These are phyloP conservation scores for Diplosphaera chodatii DNA, from an alignment of 139 green algal species.

Conservation along the genomic window DNA sequence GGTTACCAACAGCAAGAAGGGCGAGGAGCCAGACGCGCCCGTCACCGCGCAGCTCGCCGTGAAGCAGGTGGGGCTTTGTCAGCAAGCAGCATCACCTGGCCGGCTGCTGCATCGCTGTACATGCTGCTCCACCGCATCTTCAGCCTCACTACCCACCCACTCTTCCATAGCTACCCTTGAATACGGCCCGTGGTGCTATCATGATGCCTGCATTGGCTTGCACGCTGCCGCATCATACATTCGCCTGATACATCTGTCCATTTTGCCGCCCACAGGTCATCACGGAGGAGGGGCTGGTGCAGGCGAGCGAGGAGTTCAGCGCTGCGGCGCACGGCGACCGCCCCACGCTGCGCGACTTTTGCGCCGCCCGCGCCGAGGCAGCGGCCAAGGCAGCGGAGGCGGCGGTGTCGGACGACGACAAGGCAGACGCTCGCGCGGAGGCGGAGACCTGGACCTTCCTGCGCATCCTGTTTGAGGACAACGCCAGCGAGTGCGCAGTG, in stretches of 20 bases:
- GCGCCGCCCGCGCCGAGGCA: constrained; percentile 38
- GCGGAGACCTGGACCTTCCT: constrained; percentile 92
- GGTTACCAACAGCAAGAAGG: constrained; percentile 47
- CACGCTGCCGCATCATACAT: no score
- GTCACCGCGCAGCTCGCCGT: not conserved
- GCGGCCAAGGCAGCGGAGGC: not conserved
- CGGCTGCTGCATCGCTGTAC: no score
- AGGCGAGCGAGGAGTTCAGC: constrained; percentile 70
- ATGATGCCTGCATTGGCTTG: no score
- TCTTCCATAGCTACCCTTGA: no score
- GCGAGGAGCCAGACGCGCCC: constrained; percentile 20
- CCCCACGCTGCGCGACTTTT: constrained; percentile 64
- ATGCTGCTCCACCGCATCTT: no score
- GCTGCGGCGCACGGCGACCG: constrained; percentile 58
- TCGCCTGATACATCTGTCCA: no score
- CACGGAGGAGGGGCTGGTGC: constrained; percentile 67
- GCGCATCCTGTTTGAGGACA: constrained; percentile 82
- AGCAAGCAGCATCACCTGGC: no score
- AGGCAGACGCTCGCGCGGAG: constrained; percentile 42
- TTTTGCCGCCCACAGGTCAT: constrained; percentile 64
- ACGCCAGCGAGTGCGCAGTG: constrained; percentile 53
- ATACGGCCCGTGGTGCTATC: no score
- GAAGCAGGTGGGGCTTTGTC: no score
- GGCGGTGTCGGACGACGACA: no score
- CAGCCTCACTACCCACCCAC: no score